Evolutionary conservation across 2,329 filamentous ascomycete genomes (phyloP), one percentile per base, ranked within the genome.

Genomic region (Hypoxylon sp.): DNA sequence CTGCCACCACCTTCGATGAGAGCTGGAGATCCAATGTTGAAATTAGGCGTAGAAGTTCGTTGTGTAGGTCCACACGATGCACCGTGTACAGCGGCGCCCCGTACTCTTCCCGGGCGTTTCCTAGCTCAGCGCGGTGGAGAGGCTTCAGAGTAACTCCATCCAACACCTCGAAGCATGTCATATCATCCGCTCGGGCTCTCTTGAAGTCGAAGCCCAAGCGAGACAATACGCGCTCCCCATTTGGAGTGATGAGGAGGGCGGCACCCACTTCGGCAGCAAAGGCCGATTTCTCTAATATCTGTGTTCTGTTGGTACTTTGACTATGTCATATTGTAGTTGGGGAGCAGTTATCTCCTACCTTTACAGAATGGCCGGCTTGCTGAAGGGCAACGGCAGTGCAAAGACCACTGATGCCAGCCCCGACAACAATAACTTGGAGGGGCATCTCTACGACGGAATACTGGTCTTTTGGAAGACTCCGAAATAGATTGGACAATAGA

Each of bases 381-480:
- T 71, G 73, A 16, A 78, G 67, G 25, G 73, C 69, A 23, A 76
- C 64, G 14, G 75, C 75, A n/a, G 75, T 69, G 14, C 61, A 71
- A 25, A 78, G 72, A n/a, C 76, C 75, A 11, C 72, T 68, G 43
- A 78, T 75, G 3, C 75, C 76, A 9, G 74, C 76, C 8, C 76
- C 76, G 12, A 76, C 70, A n/a, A 77, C 70, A 39, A 65, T 61
- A 32, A 74, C 62, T 37, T 69, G 43, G 8, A 74, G 63, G 23
- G 71, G 52, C 73, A 75, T 75, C n/a, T n/a, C n/a, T n/a, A n/a
- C n/a, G n/a, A n/a, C n/a, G n/a, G n/a, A n/a, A n/a, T n/a, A n/a
- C n/a, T n/a, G n/a, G n/a, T 75, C 3, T 46, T 23, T 9, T 39
- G 30, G 34, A 1, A 19, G 30, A 48, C 21, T 43, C 8, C n/a